phyloP scores from a whole-genome alignment of 345 rosid species.

The Hibiscus mutabilis region DNA sequence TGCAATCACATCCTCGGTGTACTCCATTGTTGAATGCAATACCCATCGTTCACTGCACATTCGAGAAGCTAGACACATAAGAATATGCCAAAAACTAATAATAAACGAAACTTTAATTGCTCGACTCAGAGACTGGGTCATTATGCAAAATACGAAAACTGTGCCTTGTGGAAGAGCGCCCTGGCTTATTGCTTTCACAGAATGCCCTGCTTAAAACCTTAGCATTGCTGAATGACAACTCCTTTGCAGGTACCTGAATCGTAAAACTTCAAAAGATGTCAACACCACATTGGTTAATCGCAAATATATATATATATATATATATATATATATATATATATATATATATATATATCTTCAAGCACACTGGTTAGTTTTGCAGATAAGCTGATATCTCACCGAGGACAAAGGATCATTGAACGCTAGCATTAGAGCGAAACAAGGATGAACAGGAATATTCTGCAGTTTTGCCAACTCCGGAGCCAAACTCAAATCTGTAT shows the following conservation, averaged over 20 bases:
- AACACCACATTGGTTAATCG: neutral
- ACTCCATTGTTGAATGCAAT: conserved; percentile 61
- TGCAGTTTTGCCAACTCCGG: conserved; percentile 51
- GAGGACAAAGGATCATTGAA: conserved; percentile 64
- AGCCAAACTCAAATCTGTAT: conserved; percentile 49
- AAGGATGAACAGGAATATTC: conserved; percentile 61
- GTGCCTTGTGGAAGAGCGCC: conserved; percentile 57
- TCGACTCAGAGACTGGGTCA: neutral
- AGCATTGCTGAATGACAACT: conserved; percentile 58
- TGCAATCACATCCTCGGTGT: conserved; percentile 48
- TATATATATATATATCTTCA: too few relatives aligned
- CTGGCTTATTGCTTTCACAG: conserved; percentile 78
- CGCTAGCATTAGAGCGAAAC: conserved; percentile 82
- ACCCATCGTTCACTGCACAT: conserved; percentile 70
- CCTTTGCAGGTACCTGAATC: conserved; percentile 58
- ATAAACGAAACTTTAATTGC: neutral
- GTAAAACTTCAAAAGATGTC: conserved; percentile 9
- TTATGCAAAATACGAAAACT: neutral
- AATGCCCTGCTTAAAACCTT: conserved; percentile 61
- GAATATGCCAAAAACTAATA: conserved; percentile 4
- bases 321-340: too few relatives aligned
- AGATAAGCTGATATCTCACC: conserved; percentile 29
- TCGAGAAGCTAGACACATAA: neutral
- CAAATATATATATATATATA: neutral
- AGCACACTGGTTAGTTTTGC: neutral